These are phyloP conservation scores for Scheffersomyces titani DNA, from an alignment of 1,139 yeast species.

Conservation along the genomic window DNA sequence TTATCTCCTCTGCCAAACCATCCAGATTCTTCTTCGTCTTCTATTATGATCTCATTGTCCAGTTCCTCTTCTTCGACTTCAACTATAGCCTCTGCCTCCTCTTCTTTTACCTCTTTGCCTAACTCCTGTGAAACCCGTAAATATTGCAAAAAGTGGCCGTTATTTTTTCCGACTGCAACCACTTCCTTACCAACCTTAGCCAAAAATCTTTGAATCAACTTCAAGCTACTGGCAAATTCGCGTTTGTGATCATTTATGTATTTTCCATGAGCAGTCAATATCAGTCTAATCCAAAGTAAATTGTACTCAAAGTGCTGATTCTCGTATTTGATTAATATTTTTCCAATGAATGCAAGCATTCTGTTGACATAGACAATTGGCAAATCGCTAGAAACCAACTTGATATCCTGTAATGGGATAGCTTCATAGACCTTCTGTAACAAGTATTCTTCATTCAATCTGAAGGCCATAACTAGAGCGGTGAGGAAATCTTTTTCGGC, in stretches of 20 bases:
- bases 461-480: conserved; percentile 90
- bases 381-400: conserved; percentile 61
- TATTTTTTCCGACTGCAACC: conserved; percentile 54
- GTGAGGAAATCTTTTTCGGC: conserved; percentile 65
- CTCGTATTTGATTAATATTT: conserved; percentile 54
- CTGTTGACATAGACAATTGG: conserved; percentile 78
- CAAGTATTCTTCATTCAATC: conserved; percentile 79
- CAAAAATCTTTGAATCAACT: conserved; percentile 75
- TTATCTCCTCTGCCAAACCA: conserved; percentile 16
- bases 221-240: conserved; percentile 64
- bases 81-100: conserved; percentile 9
- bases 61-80: conserved; percentile 17
- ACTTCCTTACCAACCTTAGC: conserved; percentile 76
- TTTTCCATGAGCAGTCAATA: conserved; percentile 75
- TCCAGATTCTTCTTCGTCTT: conserved; percentile 19
- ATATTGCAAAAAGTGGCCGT: conserved; percentile 54
- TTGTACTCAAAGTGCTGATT: conserved; percentile 86
- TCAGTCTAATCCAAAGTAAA: conserved; percentile 72
- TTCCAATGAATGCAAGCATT: conserved; percentile 70
- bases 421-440: conserved; percentile 74
- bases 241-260: conserved; percentile 66
- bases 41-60: conserved; percentile 2
- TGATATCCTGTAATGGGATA: conserved; percentile 74
- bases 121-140: conserved; percentile 24
- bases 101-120: conserved; percentile 15